Evolutionary conservation across 139 green algal genomes (phyloP), one percentile per base, ranked within the genome.

Genomic region (Desmodesmus armatus): DNA sequence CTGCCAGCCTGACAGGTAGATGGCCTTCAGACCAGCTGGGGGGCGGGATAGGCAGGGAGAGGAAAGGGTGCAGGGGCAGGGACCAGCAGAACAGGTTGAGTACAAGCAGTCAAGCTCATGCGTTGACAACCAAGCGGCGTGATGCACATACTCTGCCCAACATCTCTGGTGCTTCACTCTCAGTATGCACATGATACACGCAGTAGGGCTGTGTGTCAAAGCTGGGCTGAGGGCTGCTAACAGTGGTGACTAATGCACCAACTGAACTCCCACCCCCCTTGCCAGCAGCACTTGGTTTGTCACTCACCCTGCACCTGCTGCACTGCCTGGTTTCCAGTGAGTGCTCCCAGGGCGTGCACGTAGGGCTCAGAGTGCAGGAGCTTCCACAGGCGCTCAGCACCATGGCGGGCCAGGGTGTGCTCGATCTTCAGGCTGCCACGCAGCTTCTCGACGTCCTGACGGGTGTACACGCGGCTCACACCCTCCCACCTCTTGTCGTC

Each of bases 1-100:
- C 63, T 98, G 95, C 95, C 95, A 98, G 78, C 95, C 95, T 4
- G 89, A 95, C 33, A 97, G 93, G 90, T 98, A 98, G 82, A 98
- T 97, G 62, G 95, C 94, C 89, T 98, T 96, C 7, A 98, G 89
- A 37, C 95, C 95, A 43, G 92, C 93, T 9, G 74, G 49, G 87
- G 89, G 87, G 89, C 87, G 94, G 83, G 21, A 89, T 82, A 6
- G 91, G 92, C 85, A 95, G 92, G 71, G 17, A 69, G 60, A 31
- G 21, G 55, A 9, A n/a, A n/a, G n/a, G n/a, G n/a, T n/a, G n/a
- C n/a, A n/a, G n/a, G n/a, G n/a, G n/a, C n/a, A n/a, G n/a, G n/a
- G n/a, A n/a, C n/a, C n/a, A n/a, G n/a, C n/a, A n/a, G n/a, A n/a
- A n/a, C n/a, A n/a, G n/a, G n/a, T n/a, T n/a, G n/a, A n/a, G n/a